Evolutionary conservation across 2,329 filamentous ascomycete species (phyloP), one percentile per base, ranked within the genome.

Genomic region (Talaromyces pinophilus): DNA sequence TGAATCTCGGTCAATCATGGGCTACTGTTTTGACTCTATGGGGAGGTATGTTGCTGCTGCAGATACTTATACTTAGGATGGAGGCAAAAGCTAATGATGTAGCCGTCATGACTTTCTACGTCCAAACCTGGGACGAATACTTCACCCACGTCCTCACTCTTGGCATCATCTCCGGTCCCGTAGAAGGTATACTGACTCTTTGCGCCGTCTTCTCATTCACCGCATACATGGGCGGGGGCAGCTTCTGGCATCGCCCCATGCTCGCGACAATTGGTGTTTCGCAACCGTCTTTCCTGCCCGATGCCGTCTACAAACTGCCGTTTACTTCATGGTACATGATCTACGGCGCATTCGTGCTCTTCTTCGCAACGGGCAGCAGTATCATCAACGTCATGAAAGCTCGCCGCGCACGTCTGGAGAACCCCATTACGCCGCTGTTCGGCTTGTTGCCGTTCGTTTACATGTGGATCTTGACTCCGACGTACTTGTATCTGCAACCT

Each of bases 51-150:
- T 79, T 15, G 13, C 48, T 69, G 87, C 79, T 15, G 5, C 48
- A 17, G 13, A 50, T 15, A 5, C 19, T 48, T 22, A 25, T 15
- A 17, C 38, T n/a, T n/a, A n/a, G 6, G 6, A 17, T 17, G 3
- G 10, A n/a, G 3, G 28, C 5, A 25, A 30, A 25, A 3, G 28
- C 28, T 54, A 33, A 54, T 33, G 6, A 13, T 38, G 52, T 63
- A 92, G 90, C 91, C 6, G 87, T 94, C 67, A 84, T 96, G 73
- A 97, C 95, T n/a, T 99, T 99, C 80, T 98, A 98, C 79, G 90
- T 98, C 50, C 95, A 98, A 78, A 98, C 95, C 40, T 99, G 95
- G 95, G 95, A 99, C 76, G 95, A 98, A 78, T 99, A 98, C 81
- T 94, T 98, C 81, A 99, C 95, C 62, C 93, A 97, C 79, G 95